Evolutionary conservation across 441 rosid species (phyloP).

Genomic region (Pelargonium fulgidum): DNA sequence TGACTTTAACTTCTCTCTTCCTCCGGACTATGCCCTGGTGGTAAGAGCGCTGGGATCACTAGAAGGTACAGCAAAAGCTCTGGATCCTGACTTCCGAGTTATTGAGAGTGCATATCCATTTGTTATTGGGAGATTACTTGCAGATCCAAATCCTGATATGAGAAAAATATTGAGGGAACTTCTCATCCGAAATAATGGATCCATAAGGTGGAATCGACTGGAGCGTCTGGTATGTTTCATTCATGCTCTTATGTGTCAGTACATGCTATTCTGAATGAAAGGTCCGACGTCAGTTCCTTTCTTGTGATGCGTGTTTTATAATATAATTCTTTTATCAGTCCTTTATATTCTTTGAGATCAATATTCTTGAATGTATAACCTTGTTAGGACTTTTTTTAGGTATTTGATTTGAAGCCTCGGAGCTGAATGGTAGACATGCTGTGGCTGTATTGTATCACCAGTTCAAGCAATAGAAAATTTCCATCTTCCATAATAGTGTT

Average conservation of each 20-base stretch:
- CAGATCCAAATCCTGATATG: conserved; percentile 95
- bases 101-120: conserved; percentile 91
- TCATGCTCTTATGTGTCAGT: background rate
- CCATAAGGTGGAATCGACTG: conserved; percentile 90
- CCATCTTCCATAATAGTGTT: too few relatives aligned
- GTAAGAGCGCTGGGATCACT: conserved; percentile 91
- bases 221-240: conserved; percentile 67
- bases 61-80: conserved; percentile 94
- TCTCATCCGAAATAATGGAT: conserved; percentile 75
- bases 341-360: background rate
- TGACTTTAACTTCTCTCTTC: conserved; percentile 82
- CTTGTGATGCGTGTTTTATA: background rate
- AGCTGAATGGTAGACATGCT: too few relatives aligned
- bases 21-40: conserved; percentile 97
- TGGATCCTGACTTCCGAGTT: conserved; percentile 90
- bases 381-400: too few relatives aligned
- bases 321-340: background rate
- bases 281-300: background rate
- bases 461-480: too few relatives aligned
- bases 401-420: too few relatives aligned
- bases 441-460: too few relatives aligned
- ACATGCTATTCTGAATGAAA: background rate
- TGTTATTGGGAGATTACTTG: conserved; percentile 84
- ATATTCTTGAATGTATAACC: background rate
- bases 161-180: conserved; percentile 86